phyloP scores from a whole-genome alignment of 2,329 filamentous ascomycete species.

The Diaporthe eres region DNA sequence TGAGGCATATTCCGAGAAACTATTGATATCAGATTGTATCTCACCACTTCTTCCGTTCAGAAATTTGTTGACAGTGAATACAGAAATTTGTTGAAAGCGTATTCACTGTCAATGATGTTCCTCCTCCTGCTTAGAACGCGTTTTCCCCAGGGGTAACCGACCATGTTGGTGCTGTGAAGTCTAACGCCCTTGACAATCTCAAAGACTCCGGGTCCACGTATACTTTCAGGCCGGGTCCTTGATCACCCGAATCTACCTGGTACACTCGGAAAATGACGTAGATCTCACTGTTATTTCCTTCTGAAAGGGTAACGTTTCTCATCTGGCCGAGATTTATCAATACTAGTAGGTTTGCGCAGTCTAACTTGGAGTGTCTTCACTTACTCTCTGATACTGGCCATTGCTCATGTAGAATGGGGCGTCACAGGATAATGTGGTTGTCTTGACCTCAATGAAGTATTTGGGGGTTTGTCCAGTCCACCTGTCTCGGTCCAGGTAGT shows the following conservation, averaged over 20 bases:
- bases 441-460: slow-evolving; percentile 67
- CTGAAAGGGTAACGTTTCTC: slow-evolving; percentile 36
- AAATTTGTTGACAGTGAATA: neutral
- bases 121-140: too few species aligned
- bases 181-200: slow-evolving; percentile 44
- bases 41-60: neutral
- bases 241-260: slow-evolving; percentile 49
- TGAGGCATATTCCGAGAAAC: neutral
- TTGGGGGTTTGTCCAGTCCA: slow-evolving; percentile 51
- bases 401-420: slow-evolving; percentile 63
- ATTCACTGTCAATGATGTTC: neutral
- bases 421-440: slow-evolving; percentile 55
- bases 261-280: slow-evolving; percentile 60
- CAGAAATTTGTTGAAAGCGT: neutral
- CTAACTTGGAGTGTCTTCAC: slow-evolving; percentile 38
- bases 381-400: slow-evolving; percentile 58
- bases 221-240: slow-evolving; percentile 51
- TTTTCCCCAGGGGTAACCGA: slow-evolving; percentile 36
- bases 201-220: slow-evolving; percentile 56
- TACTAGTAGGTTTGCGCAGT: neutral
- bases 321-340: slow-evolving; percentile 45
- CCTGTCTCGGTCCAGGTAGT: slow-evolving; percentile 48
- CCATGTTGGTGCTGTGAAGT: slow-evolving; percentile 45
- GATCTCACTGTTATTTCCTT: slow-evolving; percentile 44
- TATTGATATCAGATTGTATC: neutral